A percentile compares a stretch with the other conserved stretches of the same genome.
phyloP scores from a whole-genome alignment of 495 filamentous ascomycete species.

The Annulohypoxylon moriforme region DNA sequence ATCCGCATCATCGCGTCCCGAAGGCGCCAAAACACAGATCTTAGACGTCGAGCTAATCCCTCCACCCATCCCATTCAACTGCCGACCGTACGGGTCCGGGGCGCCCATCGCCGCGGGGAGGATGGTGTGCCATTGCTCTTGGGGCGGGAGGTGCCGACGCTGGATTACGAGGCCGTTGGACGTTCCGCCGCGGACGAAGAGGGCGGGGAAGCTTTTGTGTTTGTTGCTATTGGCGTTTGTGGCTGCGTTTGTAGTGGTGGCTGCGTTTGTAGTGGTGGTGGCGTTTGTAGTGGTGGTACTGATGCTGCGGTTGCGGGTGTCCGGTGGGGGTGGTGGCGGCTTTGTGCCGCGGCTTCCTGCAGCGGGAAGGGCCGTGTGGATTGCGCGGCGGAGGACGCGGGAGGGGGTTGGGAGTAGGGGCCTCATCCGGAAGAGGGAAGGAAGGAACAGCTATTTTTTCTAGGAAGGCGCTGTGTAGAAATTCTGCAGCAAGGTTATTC shows the following conservation, averaged over 20 bases:
- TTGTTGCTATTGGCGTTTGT: background rate
- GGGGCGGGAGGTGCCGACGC: conserved; percentile 61
- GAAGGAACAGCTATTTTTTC: background rate
- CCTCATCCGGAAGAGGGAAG: background rate
- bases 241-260: background rate
- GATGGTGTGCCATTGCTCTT: conserved; percentile 64
- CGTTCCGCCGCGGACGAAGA: conserved; percentile 80
- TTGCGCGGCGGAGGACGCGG: background rate
- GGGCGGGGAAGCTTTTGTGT: conserved; percentile 62
- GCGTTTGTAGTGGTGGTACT: background rate
- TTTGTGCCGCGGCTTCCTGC: background rate
- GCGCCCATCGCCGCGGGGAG: conserved; percentile 73
- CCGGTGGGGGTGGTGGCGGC: background rate
- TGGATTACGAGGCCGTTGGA: conserved; percentile 75
- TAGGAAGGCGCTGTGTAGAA: too few relatives aligned
- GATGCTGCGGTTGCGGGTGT: background rate
- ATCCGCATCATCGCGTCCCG: conserved; percentile 64
- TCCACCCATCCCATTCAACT: conserved; percentile 78
- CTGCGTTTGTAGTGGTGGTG: too few relatives aligned
- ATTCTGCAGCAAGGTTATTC: too few relatives aligned
- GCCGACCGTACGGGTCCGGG: conserved; percentile 74
- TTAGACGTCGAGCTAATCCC: conserved; percentile 78
- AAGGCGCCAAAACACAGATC: conserved; percentile 69
- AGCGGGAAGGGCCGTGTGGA: background rate
- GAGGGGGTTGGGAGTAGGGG: background rate